These are phyloP conservation scores for Penicillium nucicola DNA, from an alignment of 495 filamentous ascomycete genomes.

Conservation along the genomic window DNA sequence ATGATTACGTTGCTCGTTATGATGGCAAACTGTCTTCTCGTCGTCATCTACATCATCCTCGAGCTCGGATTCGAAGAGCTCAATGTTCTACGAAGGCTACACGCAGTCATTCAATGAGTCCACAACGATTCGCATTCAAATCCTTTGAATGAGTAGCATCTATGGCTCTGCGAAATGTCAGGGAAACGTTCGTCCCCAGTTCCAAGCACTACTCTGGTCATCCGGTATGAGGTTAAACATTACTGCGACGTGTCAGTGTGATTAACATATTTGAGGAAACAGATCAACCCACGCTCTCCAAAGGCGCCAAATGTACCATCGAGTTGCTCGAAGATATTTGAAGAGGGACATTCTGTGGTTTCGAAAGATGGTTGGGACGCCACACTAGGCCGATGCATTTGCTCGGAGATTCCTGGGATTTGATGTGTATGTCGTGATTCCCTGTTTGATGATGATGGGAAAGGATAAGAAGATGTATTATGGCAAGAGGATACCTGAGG, in stretches of 20 bases:
- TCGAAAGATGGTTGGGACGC: not conserved
- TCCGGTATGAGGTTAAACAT: constrained; percentile 8
- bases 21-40: too few species aligned
- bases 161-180: too few species aligned
- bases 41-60: too few species aligned
- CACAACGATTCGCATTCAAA: too few species aligned
- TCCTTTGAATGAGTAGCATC: too few species aligned
- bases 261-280: not conserved
- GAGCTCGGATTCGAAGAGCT: too few species aligned
- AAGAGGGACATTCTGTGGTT: not conserved
- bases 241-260: not conserved
- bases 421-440: not conserved
- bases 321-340: constrained; percentile 6
- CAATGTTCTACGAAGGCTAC: too few species aligned
- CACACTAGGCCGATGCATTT: not conserved
- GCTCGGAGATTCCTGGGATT: not conserved
- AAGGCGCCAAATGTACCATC: constrained; percentile 9
- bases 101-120: too few species aligned
- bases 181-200: constrained; percentile 1
- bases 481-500: not conserved
- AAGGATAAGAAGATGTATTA: not conserved
- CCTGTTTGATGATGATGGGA: not conserved
- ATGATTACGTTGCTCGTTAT: too few species aligned
- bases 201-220: constrained; percentile 3
- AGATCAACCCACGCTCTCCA: constrained; percentile 4